Evolutionary conservation across 2,329 filamentous ascomycete genomes (phyloP).

Genomic region (Neonectria neomacrospora): DNA sequence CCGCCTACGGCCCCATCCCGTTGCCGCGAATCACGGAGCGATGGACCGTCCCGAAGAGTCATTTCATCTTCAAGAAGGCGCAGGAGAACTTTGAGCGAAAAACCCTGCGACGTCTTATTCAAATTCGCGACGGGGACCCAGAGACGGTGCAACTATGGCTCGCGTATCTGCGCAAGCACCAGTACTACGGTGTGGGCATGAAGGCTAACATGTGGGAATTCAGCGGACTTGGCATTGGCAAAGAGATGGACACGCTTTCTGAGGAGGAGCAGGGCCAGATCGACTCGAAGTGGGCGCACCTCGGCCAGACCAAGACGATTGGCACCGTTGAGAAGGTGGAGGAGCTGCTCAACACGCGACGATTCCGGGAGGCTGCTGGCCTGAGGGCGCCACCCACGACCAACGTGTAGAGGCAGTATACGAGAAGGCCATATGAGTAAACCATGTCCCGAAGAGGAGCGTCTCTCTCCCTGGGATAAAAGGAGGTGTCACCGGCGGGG

Average conservation of each 20-base stretch:
- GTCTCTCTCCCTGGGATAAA: not conserved
- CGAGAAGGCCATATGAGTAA: not conserved
- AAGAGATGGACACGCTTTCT: conserved; percentile 39
- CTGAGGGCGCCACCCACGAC: conserved; percentile 42
- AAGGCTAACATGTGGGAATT: conserved; percentile 98
- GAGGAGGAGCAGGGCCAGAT: conserved; percentile 48
- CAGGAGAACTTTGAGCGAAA: conserved; percentile 98
- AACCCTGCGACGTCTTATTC: conserved; percentile 85
- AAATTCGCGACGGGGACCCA: conserved; percentile 91
- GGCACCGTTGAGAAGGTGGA: conserved; percentile 66
- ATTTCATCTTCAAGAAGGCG: conserved; percentile 96
- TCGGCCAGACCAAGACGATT: conserved; percentile 63
- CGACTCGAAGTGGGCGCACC: conserved; percentile 64
- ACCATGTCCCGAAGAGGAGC: not conserved
- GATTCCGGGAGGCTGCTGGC: conserved; percentile 55
- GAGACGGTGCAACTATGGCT: conserved; percentile 93
- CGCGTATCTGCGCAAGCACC: conserved; percentile 89
- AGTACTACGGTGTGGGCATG: conserved; percentile 97
- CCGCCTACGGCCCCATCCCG: conserved; percentile 85
- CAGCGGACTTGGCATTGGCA: conserved; percentile 68
- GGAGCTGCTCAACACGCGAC: conserved; percentile 65
- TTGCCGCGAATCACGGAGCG: conserved; percentile 88
- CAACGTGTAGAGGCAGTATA: conserved; percentile 20
- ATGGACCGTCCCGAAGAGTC: conserved; percentile 90
- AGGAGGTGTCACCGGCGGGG: not conserved